Evolutionary conservation across 768 basidiomycete species (phyloP).

Genomic region (Collybiopsis luxurians): DNA sequence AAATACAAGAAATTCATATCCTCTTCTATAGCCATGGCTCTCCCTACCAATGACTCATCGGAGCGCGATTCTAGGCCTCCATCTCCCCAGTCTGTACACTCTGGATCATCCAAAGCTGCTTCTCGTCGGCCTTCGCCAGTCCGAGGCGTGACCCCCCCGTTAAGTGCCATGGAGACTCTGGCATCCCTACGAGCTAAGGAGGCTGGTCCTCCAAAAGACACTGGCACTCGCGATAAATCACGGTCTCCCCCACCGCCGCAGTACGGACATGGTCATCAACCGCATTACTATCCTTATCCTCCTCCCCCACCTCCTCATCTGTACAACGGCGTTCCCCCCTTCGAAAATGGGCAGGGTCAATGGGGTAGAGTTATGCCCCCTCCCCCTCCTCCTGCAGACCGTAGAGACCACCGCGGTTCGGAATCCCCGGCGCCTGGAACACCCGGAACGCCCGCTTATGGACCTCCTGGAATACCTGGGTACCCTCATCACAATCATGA

Average conservation of each 20-base stretch:
- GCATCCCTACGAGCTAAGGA: not conserved
- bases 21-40: not conserved
- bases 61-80: not conserved
- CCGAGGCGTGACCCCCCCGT: not conserved
- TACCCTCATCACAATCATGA: not conserved
- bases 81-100: not conserved
- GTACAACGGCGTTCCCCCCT: not conserved
- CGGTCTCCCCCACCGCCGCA: not conserved
- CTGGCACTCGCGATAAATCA: not conserved
- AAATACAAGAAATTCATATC: no score
- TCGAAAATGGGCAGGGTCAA: not conserved
- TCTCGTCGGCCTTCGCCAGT: not conserved
- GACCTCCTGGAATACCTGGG: not conserved
- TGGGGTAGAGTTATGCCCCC: conserved; percentile 1
- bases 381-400: not conserved
- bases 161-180: not conserved
- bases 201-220: not conserved
- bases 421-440: conserved; percentile 1
- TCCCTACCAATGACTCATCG: not conserved
- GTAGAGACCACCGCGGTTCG: not conserved
- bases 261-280: not conserved
- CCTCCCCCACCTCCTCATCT: conserved; percentile 2
- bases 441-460: not conserved
- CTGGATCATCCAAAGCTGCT: not conserved
- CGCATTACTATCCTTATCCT: conserved; percentile 3